phyloP scores from a whole-genome alignment of 345 rosid genomes.

The Camelina hispida region DNA sequence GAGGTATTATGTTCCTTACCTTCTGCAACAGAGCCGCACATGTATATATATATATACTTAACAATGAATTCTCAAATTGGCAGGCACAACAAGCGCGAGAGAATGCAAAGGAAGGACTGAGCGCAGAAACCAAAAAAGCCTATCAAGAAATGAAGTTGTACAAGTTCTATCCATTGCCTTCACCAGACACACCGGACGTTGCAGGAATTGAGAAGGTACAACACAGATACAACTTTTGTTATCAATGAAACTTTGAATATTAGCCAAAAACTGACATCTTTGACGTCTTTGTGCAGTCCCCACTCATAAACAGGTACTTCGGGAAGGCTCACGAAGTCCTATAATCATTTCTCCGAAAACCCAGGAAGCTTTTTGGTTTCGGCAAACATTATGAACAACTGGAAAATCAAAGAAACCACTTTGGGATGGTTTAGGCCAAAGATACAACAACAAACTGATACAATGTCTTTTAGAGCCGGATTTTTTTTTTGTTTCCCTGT shows the following conservation, averaged over 20 bases:
- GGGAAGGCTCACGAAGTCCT: conserved; percentile 28
- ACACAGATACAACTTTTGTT: not conserved
- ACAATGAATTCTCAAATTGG: conserved; percentile 3
- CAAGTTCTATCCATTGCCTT: conserved; percentile 83
- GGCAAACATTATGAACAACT: conserved; percentile 9
- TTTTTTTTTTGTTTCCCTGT: not conserved
- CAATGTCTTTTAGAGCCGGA: conserved; percentile 1
- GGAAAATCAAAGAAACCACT: conserved; percentile 10
- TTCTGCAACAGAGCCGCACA: conserved; percentile 7
- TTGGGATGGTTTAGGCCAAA: not conserved
- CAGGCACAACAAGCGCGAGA: conserved; percentile 79
- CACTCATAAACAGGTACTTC: conserved; percentile 28
- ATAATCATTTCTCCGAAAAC: conserved; percentile 3
- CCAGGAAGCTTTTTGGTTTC: conserved; percentile 15
- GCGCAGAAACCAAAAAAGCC: conserved; percentile 64
- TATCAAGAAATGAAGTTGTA: conserved; percentile 68
- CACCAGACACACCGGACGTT: conserved; percentile 64
- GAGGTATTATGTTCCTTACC: conserved; percentile 53
- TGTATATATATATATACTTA: not conserved
- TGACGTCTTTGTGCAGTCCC: conserved; percentile 16
- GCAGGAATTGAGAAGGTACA: conserved; percentile 31
- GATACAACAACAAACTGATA: conserved; percentile 5
- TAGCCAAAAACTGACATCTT: conserved; percentile 9
- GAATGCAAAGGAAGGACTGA: conserved; percentile 69
- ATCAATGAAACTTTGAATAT: not conserved